These are phyloP conservation scores for Septoria petroselini DNA, from an alignment of 2,329 filamentous ascomycete species.

Conservation along the genomic window DNA sequence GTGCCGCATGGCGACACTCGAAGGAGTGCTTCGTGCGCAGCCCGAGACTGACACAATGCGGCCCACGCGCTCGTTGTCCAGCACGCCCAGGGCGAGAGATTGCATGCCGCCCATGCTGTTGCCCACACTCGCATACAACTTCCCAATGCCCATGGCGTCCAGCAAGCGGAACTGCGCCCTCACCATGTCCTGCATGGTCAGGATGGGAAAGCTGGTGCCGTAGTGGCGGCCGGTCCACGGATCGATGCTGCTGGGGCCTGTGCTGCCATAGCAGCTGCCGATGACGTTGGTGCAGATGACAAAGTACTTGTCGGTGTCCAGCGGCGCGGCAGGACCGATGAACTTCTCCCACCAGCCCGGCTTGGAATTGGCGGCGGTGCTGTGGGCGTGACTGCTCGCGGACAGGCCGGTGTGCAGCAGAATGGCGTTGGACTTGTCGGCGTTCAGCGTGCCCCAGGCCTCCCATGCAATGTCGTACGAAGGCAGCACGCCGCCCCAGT, in stretches of 20 bases:
- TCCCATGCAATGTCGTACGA: conserved; percentile 91
- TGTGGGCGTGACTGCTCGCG: conserved; percentile 95
- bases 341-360: conserved; percentile 99
- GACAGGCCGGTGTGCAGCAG: conserved; percentile 91
- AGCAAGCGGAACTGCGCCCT: conserved; percentile 88
- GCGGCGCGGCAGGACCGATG: conserved; percentile 78
- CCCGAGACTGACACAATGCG: conserved; percentile 87
- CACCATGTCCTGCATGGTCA: conserved; percentile 98
- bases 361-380: conserved; percentile 78
- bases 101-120: conserved; percentile 99
- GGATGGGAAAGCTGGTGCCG: conserved; percentile 89
- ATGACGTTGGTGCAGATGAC: conserved; percentile 96
- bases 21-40: conserved; percentile 90
- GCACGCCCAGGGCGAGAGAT: conserved; percentile 77
- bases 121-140: conserved; percentile 86
- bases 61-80: conserved; percentile 78
- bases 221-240: conserved; percentile 85
- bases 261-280: conserved; percentile 93
- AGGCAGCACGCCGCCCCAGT: conserved; percentile 91
- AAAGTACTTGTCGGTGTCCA: conserved; percentile 90
- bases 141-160: conserved; percentile 71
- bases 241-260: conserved; percentile 82
- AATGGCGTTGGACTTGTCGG: conserved; percentile 80
- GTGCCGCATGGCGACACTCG: conserved; percentile 98
- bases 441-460: conserved; percentile 80